Evolutionary conservation across 306 rosid species (phyloP), one percentile per base, ranked within the genome.

Genomic region (Rosa lucieae): DNA sequence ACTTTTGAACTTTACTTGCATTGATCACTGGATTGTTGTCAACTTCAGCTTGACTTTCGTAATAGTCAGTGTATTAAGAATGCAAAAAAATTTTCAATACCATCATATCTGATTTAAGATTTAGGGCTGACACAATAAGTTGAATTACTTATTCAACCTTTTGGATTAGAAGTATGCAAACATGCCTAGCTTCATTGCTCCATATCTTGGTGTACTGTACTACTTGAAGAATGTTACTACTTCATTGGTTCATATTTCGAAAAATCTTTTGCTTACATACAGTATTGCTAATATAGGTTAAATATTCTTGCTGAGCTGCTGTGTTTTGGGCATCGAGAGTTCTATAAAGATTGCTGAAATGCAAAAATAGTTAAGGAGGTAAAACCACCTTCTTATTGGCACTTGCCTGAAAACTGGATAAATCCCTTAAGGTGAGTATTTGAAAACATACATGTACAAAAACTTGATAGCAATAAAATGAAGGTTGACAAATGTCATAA

Each of bases 271-370:
- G 81, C 55, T 84, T 81, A 69, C 77, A 66, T 77, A 9, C 53
- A 62, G 67, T 78, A 75, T 72, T 81, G 63, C 77, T 48, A 46
- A 79, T 87, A 82, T 80, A 96, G 99, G 99, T 91, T 96, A 79
- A 96, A 96, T 85, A 93, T 96, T 86, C 90, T 96, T 26, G 99
- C 99, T 68, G 99, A 96, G 88, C 86, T 96, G 85, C 98, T 96
- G 73, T 85, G 87, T 14, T 96, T 96, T 91, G 99, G 99, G 83
- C 98, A 96, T 78, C 93, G 99, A 17, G 98, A 90, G 79, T 96
- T 96, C 80, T 96, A 96, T 87, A 89, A 90, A 82, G 98, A 91
- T 80, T 96, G 99, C 98, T 96, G 99, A 98, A 96, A 96, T 88
- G 99, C 98, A 74, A 87, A 89, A 88, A 96, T 92, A 61, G 91